Percentiles rank a stretch among this genome's conserved stretches.
phyloP scores from a whole-genome alignment of 768 basidiomycete species.

The Pulveroboletus sp. region DNA sequence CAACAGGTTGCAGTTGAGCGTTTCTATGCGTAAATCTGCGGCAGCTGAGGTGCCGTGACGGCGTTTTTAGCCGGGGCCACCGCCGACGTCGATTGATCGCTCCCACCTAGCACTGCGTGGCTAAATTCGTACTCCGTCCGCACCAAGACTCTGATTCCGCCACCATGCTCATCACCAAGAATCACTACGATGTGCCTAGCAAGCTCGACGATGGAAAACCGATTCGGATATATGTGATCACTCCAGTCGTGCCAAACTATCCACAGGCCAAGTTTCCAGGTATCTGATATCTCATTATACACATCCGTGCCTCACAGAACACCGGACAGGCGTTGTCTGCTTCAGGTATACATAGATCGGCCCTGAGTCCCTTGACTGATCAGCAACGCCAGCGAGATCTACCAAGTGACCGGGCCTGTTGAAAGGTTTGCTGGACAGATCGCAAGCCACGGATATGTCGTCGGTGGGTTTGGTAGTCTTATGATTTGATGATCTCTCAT shows the following conservation, averaged over 20 bases:
- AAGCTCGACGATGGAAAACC: conserved; percentile 59
- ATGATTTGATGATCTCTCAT: not conserved
- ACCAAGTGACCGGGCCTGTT: conserved; percentile 96
- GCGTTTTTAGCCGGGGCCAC: too few relatives aligned
- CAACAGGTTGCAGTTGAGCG: too few relatives aligned
- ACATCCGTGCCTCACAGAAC: not conserved
- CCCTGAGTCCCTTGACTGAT: not conserved
- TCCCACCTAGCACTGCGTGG: too few relatives aligned
- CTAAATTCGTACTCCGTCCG: not conserved
- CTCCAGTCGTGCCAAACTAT: conserved; percentile 75
- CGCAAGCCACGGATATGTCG: conserved; percentile 80
- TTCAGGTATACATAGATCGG: conserved; percentile 53
- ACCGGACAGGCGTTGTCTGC: conserved; percentile 62
- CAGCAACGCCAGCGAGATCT: conserved; percentile 70
- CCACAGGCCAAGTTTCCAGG: conserved; percentile 91
- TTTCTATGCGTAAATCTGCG: too few relatives aligned
- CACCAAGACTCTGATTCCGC: not conserved
- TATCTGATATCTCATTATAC: conserved; percentile 19
- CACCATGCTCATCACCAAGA: conserved; percentile 79
- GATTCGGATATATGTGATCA: conserved; percentile 79
- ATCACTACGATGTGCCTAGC: conserved; percentile 72
- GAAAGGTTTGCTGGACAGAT: conserved; percentile 88
- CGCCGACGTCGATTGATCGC: too few relatives aligned
- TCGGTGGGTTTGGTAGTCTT: conserved; percentile 46
- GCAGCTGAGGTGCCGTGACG: too few relatives aligned